phyloP scores from a whole-genome alignment of 257 asterid genomes.

The Nicotiana obtusifolia region DNA sequence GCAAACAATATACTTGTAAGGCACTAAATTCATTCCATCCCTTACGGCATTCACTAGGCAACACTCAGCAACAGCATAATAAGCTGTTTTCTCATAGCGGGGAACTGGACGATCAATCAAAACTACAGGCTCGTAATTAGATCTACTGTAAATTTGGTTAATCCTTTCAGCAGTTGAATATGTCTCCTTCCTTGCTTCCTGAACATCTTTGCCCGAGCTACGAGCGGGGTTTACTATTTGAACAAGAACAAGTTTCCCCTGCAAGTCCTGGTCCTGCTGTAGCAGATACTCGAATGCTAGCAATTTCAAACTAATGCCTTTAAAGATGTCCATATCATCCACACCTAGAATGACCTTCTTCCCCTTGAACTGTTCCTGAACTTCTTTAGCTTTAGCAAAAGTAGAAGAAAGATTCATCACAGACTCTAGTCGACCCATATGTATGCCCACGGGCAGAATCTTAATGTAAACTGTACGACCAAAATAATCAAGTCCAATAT shows the following conservation, averaged over 20 bases:
- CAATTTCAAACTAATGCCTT: constrained; percentile 80
- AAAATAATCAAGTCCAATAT: constrained; percentile 84
- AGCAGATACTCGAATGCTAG: constrained; percentile 79
- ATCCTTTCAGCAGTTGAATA: constrained; percentile 60
- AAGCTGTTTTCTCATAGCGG: constrained; percentile 79
- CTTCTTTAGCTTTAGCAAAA: constrained; percentile 52
- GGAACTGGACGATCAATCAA: constrained; percentile 74
- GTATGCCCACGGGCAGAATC: constrained; percentile 87
- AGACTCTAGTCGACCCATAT: constrained; percentile 79
- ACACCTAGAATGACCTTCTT: constrained; percentile 78
- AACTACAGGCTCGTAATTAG: constrained; percentile 57
- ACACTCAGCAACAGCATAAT: constrained; percentile 84
- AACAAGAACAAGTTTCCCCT: constrained; percentile 61
- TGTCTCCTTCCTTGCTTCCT: constrained; percentile 74
- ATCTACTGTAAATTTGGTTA: constrained; percentile 46
- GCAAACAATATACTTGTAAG: constrained; percentile 78
- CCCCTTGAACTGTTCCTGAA: constrained; percentile 56
- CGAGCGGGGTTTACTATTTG: constrained; percentile 94
- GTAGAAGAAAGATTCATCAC: constrained; percentile 65
- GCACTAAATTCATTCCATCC: constrained; percentile 95
- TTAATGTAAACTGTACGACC: constrained; percentile 86
- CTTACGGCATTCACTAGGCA: constrained; percentile 93
- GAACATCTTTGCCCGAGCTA: constrained; percentile 85
- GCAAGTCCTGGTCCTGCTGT: constrained; percentile 37
- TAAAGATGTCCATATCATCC: constrained; percentile 93